Evolutionary conservation across 257 asterid species (phyloP).

Genomic region (Forsythia suspensa): DNA sequence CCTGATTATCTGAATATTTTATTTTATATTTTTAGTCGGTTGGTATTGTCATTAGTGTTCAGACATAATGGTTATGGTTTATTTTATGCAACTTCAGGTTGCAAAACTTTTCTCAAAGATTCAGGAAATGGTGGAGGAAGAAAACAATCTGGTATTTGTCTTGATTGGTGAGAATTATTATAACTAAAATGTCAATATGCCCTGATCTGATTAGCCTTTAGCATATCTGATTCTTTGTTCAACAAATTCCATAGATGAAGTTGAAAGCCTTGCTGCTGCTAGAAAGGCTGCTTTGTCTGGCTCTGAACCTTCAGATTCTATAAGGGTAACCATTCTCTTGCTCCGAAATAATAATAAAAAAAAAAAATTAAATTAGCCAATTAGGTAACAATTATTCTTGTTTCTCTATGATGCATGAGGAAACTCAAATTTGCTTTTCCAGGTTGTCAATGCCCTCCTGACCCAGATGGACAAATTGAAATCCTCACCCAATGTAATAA

Average conservation of each 20-base stretch:
- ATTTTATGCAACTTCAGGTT: slow-evolving; percentile 51
- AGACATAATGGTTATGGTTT: slow-evolving; percentile 2
- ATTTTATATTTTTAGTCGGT: background rate
- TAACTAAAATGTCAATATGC: slow-evolving; percentile 10
- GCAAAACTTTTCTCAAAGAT: slow-evolving; percentile 93
- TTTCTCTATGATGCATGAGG: slow-evolving; percentile 20
- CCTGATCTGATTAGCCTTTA: slow-evolving; percentile 11
- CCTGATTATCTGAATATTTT: background rate
- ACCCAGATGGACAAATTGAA: slow-evolving; percentile 96
- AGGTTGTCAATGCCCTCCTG: slow-evolving; percentile 97
- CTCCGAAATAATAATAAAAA: background rate
- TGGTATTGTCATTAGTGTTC: background rate
- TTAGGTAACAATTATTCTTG: slow-evolving; percentile 17
- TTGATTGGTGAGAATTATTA: slow-evolving; percentile 79
- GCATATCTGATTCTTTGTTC: slow-evolving; percentile 12
- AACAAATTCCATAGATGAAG: slow-evolving; percentile 68
- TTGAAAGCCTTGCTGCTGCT: slow-evolving; percentile 99
- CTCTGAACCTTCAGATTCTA: slow-evolving; percentile 99
- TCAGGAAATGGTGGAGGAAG: slow-evolving; percentile 98
- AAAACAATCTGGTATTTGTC: slow-evolving; percentile 84
- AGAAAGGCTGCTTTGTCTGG: slow-evolving; percentile 98
- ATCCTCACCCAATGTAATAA: slow-evolving; percentile 85
- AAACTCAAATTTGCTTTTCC: slow-evolving; percentile 34
- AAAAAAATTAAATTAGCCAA: background rate
- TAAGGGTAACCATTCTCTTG: slow-evolving; percentile 62